These are phyloP conservation scores for Discostella stelligera DNA, from an alignment of 352 stramenopile genomes.

Conservation along the genomic window DNA sequence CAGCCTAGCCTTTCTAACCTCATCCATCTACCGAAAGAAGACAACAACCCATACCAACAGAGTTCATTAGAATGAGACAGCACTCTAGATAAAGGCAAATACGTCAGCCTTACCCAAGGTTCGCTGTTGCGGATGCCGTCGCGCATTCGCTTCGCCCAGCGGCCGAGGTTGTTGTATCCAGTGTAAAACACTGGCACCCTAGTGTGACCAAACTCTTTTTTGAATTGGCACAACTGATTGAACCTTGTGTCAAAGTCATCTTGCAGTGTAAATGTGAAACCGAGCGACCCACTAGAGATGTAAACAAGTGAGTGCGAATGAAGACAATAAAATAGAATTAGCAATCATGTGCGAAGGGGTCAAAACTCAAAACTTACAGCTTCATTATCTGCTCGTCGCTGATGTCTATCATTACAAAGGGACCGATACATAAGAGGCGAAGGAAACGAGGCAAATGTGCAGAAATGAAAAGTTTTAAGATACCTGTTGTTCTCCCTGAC, in stretches of 20 bases:
- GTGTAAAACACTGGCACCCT: constrained; percentile 38
- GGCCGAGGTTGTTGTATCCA: constrained; percentile 37
- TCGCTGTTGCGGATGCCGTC: constrained; percentile 31
- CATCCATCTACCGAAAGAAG: constrained; percentile 18
- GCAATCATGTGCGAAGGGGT: neutral
- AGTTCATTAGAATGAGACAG: too few species aligned
- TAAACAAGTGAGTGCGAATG: neutral
- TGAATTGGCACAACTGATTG: constrained; percentile 28
- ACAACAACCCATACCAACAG: too few species aligned
- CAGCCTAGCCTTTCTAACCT: constrained; percentile 24
- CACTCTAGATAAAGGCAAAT: too few species aligned
- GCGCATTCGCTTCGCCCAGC: constrained; percentile 40
- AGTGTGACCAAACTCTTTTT: constrained; percentile 34
- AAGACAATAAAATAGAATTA: neutral
- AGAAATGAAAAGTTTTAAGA: neutral
- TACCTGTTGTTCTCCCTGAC: constrained; percentile 20
- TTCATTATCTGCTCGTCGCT: constrained; percentile 43
- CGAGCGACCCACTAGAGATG: constrained; percentile 15
- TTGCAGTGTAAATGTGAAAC: constrained; percentile 25
- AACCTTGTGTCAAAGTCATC: constrained; percentile 36
- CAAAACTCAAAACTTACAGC: constrained; percentile 18
- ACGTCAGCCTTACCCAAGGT: constrained; percentile 10
- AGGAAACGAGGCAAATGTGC: neutral
- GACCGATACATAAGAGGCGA: neutral
- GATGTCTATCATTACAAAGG: constrained; percentile 6